phyloP scores from a whole-genome alignment of 2,329 filamentous ascomycete genomes.

The Sporothrix luriei region DNA sequence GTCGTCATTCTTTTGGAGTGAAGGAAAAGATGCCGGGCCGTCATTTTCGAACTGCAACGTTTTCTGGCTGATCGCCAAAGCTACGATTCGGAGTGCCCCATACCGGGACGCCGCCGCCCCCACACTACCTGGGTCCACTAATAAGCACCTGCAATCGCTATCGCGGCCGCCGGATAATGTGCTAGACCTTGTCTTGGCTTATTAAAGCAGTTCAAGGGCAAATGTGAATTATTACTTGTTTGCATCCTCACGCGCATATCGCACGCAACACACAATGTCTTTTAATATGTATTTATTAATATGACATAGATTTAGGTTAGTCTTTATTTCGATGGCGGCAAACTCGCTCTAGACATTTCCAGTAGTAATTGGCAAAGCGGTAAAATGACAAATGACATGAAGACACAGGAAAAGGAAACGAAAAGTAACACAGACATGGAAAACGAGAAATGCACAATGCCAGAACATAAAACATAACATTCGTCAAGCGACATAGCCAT shows the following conservation, averaged over 20 bases:
- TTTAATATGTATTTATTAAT: not conserved
- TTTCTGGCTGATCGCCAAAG: not conserved
- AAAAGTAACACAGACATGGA: not conserved
- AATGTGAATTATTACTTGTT: not conserved
- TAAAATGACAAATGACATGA: not conserved
- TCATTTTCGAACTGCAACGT: not conserved
- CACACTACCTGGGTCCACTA: not conserved
- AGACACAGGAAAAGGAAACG: not conserved
- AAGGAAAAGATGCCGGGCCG: not conserved
- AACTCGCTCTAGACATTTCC: not conserved
- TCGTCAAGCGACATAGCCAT: not conserved
- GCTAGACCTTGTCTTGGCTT: not conserved
- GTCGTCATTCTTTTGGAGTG: not conserved
- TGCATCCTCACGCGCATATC: not conserved
- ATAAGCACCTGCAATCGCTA: conserved; percentile 6
- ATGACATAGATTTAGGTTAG: not conserved
- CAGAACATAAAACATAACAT: not conserved
- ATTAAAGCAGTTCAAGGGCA: not conserved
- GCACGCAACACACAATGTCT: too few relatives aligned
- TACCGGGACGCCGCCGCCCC: not conserved
- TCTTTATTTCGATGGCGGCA: not conserved
- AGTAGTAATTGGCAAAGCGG: not conserved
- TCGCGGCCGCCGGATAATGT: conserved; percentile 22
- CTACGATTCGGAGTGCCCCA: not conserved
- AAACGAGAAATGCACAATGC: not conserved